Conservation (phyloP, 176 grass and related monocot genomes). For the Guadua angustifolia region DNA sequence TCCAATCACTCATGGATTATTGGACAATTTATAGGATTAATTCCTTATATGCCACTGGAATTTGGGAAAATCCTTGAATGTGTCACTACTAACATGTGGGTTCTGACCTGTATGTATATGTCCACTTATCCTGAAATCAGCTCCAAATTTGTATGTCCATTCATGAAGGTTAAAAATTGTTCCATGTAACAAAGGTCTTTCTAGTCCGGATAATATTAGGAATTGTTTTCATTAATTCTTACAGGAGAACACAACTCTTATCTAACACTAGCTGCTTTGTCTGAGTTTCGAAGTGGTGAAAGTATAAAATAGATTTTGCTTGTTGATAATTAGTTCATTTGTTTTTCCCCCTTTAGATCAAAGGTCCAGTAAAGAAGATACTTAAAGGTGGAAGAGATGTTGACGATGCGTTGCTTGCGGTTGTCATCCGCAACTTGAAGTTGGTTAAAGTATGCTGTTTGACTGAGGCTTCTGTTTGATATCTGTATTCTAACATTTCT, state of each 20-base stretch:
- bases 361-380: slow-evolving; percentile 71
- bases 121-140: neutral
- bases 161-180: neutral
- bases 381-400: slow-evolving; percentile 75
- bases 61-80: too few relatives aligned
- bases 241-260: neutral
- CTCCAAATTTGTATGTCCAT: neutral
- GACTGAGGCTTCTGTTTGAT: slow-evolving; percentile 29
- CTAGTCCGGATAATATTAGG: neutral
- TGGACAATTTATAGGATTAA: neutral
- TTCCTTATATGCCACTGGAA: too few relatives aligned
- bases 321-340: slow-evolving; percentile 32
- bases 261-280: slow-evolving; percentile 10
- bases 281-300: neutral
- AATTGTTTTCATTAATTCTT: neutral
- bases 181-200: neutral
- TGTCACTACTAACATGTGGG: too few relatives aligned
- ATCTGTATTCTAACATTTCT: slow-evolving; percentile 20
- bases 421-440: slow-evolving; percentile 92
- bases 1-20: neutral
- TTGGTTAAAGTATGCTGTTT: slow-evolving; percentile 68
- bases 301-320: neutral
- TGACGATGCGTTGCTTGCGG: slow-evolving; percentile 80
- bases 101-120: neutral
- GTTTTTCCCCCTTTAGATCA: slow-evolving; percentile 56